Evolutionary conservation across 106 monocot genomes (phyloP), one percentile per base, ranked within the genome.

Genomic region (Dactylorhiza incarnata): DNA sequence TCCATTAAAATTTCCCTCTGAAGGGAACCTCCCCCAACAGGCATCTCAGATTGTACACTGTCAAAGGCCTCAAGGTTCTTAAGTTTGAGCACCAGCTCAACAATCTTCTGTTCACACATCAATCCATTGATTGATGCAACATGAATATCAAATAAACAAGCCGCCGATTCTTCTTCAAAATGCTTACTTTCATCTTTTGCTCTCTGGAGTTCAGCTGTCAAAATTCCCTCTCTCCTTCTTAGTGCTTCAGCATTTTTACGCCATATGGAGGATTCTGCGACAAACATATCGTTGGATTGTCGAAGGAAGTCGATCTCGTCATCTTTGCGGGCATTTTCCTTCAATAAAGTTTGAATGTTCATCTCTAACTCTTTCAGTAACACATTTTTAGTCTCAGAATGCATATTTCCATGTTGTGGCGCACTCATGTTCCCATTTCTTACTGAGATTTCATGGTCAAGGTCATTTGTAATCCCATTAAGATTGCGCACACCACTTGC

Each of bases 41-140:
- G 50, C 52, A 68, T 75, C 65, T 82, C 49, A 51, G 65, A 77
- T 46, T 81, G 77, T 44, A 83, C 43, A 50, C 82, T 26, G 29
- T 67, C 58, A 68, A 73, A 61, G 20, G 80, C 77, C 75, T 83
- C 81, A 72, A 84, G 77, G 6, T 54, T 56, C 56, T 90, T 82
- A 49, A 77, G 68, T 49, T 50, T 78, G n/a, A 74, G 45, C 68
- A 83, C 71, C 68, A 92, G 74, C 71, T 92, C 86, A 73, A 81
- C 59, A 71, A 86, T 7, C 58, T 86, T 88, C 19, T 92, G 82
- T 79, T 89, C 74, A 69, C 83, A 84, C 6, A 83, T 15, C 49
- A 74, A 65, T 49, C 76, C 82, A 79, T 83, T 73, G 26, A 83
- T 69, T 77, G 80, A 26, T 26, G 84, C 48, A 8, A 61, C 56